Evolutionary conservation across 2,329 filamentous ascomycete species (phyloP).

Genomic region (Cryphonectria japonica): DNA sequence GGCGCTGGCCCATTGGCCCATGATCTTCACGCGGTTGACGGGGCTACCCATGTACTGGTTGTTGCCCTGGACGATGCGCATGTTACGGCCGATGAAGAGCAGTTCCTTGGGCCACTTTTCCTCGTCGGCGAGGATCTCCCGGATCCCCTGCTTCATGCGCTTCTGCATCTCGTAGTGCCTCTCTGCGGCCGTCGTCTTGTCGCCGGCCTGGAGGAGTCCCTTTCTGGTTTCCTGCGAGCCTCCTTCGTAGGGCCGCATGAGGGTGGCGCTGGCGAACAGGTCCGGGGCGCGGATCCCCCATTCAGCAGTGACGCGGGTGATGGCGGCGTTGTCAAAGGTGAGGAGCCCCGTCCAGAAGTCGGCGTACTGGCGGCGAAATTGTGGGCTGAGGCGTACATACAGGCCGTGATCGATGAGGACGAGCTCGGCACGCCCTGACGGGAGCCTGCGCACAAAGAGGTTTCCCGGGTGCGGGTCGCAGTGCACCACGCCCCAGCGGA

Average conservation of each 20-base stretch:
- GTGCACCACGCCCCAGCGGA: constrained; percentile 93
- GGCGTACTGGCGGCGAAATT: constrained; percentile 84
- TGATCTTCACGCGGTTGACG: constrained; percentile 92
- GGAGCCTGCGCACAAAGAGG: constrained; percentile 88
- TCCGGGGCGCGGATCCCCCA: constrained; percentile 93
- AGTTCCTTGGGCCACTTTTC: constrained; percentile 88
- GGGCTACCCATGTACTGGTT: constrained; percentile 89
- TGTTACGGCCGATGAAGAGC: constrained; percentile 88
- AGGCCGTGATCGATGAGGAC: constrained; percentile 97
- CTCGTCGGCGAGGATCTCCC: constrained; percentile 78
- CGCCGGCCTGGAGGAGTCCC: constrained; percentile 65
- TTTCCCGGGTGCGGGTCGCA: constrained; percentile 98
- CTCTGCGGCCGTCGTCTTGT: constrained; percentile 60
- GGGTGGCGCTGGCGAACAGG: constrained; percentile 86
- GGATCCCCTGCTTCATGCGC: constrained; percentile 71
- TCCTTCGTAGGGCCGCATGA: constrained; percentile 89
- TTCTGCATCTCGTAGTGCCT: constrained; percentile 90
- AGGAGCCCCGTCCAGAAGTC: constrained; percentile 93
- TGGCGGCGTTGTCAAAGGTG: constrained; percentile 86
- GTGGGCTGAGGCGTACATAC: constrained; percentile 86
- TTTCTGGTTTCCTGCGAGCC: constrained; percentile 70
- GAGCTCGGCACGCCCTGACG: constrained; percentile 81
- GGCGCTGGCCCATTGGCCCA: constrained; percentile 84
- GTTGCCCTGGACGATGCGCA: constrained; percentile 91
- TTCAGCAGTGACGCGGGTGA: constrained; percentile 69